Percentiles rank a stretch among this genome's conserved stretches.
phyloP scores from a whole-genome alignment of 2,329 filamentous ascomycete species.

The Alternaria sp. region DNA sequence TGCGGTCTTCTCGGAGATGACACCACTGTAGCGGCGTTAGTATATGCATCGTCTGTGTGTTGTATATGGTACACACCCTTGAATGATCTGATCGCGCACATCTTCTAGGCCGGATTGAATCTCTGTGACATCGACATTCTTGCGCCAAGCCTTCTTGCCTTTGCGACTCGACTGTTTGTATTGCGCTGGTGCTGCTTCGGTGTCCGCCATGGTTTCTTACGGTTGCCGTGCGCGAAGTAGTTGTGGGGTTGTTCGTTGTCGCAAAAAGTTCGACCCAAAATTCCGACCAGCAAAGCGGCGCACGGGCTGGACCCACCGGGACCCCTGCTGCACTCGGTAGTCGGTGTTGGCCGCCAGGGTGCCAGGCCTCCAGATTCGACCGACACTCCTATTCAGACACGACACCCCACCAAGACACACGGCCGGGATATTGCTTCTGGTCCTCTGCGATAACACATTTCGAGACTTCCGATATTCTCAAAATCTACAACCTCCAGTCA shows the following conservation, averaged over 20 bases:
- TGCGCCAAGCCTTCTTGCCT: constrained; percentile 98
- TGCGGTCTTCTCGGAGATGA: constrained; percentile 81
- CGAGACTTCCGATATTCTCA: neutral
- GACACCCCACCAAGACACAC: constrained; percentile 17
- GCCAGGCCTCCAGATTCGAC: constrained; percentile 24
- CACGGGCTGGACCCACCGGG: constrained; percentile 12
- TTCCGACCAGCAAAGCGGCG: constrained; percentile 12
- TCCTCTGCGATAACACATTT: neutral
- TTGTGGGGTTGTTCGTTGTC: constrained; percentile 17
- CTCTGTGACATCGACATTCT: constrained; percentile 93
- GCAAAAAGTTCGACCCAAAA: constrained; percentile 22
- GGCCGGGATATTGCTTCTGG: constrained; percentile 1
- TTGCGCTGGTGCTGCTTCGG: constrained; percentile 71
- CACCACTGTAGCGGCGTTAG: constrained; percentile 65
- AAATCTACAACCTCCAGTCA: constrained; percentile 36
- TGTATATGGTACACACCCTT: constrained; percentile 67
- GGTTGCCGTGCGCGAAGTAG: constrained; percentile 2
- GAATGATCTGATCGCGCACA: constrained; percentile 86
- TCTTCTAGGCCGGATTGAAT: constrained; percentile 82
- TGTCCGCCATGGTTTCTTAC: constrained; percentile 24
- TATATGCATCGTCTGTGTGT: neutral
- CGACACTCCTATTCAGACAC: constrained; percentile 33
- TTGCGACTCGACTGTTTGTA: constrained; percentile 91
- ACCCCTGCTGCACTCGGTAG: constrained; percentile 18
- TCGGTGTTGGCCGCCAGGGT: constrained; percentile 14